These are phyloP conservation scores for Malassezia yamatoensis DNA, from an alignment of 1,284 basidiomycete genomes.

Conservation along the genomic window DNA sequence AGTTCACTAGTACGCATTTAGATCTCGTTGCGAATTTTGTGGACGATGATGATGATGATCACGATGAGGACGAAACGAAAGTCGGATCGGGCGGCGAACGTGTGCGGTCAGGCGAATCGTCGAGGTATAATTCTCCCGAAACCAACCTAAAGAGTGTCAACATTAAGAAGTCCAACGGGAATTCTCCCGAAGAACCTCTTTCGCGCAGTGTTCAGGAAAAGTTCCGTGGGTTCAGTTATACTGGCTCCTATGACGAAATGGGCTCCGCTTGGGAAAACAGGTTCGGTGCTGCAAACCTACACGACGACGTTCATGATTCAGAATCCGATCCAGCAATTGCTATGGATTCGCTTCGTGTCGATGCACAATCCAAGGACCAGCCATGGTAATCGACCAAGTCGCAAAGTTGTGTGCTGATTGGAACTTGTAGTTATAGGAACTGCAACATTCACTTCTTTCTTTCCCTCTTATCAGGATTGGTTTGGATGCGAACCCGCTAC, in stretches of 20 bases:
- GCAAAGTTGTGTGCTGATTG: too few relatives aligned
- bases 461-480: too few relatives aligned
- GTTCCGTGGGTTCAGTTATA: conserved; percentile 46
- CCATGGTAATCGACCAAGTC: neutral
- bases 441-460: too few relatives aligned
- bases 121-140: neutral
- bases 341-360: neutral
- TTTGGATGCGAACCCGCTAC: too few relatives aligned
- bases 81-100: neutral
- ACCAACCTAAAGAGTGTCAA: conserved; percentile 4
- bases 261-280: conserved; percentile 17
- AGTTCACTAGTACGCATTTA: conserved; percentile 83
- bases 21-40: conserved; percentile 30
- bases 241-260: conserved; percentile 38
- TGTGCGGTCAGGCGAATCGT: neutral
- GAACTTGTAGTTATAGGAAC: too few relatives aligned
- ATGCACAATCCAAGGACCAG: neutral
- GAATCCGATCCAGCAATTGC: neutral
- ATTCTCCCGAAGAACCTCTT: conserved; percentile 24
- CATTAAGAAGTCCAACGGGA: conserved; percentile 15
- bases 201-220: conserved; percentile 44
- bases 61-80: too few relatives aligned
- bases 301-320: neutral
- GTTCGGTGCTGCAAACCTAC: conserved; percentile 6
- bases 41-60: neutral